Evolutionary conservation across 2,329 filamentous ascomycete species (phyloP), one percentile per base, ranked within the genome.

Genomic region (Xylaria hypoxylon): DNA sequence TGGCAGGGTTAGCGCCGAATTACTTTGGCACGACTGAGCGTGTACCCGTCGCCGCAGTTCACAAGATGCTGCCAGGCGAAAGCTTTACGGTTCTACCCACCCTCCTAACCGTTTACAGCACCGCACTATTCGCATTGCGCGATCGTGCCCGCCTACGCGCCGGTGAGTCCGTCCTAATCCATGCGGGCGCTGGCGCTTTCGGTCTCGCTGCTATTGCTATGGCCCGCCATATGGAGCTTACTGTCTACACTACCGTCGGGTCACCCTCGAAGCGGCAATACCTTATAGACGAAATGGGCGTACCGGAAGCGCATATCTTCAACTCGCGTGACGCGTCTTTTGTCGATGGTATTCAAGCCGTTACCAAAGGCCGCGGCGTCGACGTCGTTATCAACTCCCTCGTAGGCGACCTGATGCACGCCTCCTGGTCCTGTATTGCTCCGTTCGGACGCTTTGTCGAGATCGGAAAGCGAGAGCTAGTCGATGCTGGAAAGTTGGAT

Each of bases 351-450:
- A 56, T 65, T 3, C 1, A 35, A 40, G 2, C 28, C 2, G 24
- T 13, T 1, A 68, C 65, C 1, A 5, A 19, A 1, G 62, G 62
- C 4, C 44, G 33, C 2, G 65, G 65, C 4, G 65, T 68, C 1
- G 78, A 82, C 51, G 74, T 82, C 1, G 69, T 81, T 1, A 61
- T 83, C 17, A 81, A 84, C 71, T 83, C 80, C 0, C 75, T 84
- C 0, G 71, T 79, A 2, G 83, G 82, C 0, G 82, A 84, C 68
- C 1, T 57, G 5, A 59, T 74, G 65, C 71, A 74, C 19, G 68
- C 58, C 0, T 68, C 77, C 0, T 81, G 77, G 78, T 56, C 75
- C 5, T 79, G 77, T 60, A 50, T 83, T 11, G 77, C 80, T 1
- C 70, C 73, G 0, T 80, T 80, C 58, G 81, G 81, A 5, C 71